These are phyloP conservation scores for Calamus simplicifolius DNA, from an alignment of 176 grass and related monocot species.

Conservation along the genomic window DNA sequence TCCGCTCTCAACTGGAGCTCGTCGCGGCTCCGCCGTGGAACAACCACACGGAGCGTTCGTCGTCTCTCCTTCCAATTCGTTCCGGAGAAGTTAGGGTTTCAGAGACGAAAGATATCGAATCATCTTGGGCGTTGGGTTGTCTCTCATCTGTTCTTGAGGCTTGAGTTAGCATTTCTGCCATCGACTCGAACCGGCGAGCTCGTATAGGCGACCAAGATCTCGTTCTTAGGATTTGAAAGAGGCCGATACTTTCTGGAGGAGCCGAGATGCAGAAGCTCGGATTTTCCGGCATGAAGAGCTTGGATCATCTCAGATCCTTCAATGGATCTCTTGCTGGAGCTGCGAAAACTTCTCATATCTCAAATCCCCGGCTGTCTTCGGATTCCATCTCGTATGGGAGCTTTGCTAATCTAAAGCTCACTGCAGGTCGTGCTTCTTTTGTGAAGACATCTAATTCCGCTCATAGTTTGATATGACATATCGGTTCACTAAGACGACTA, in stretches of 20 bases:
- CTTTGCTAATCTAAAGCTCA: constrained; percentile 87
- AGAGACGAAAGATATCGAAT: too few species aligned
- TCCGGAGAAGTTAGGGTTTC: too few species aligned
- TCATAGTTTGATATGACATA: not conserved
- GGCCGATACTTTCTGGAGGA: not conserved
- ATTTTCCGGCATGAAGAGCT: constrained; percentile 35
- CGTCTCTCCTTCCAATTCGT: too few species aligned
- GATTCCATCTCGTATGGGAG: constrained; percentile 72
- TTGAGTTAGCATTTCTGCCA: too few species aligned
- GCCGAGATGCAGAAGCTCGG: constrained; percentile 64
- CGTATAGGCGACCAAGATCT: too few species aligned
- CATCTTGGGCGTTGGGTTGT: too few species aligned
- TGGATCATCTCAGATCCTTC: constrained; percentile 65
- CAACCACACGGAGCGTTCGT: too few species aligned
- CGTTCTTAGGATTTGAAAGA: constrained; percentile 14
- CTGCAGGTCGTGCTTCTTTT: constrained; percentile 48
- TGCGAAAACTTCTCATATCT: constrained; percentile 15
- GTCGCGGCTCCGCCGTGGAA: too few species aligned
- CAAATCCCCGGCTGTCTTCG: constrained; percentile 43
- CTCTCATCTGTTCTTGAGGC: too few species aligned
- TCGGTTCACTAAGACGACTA: constrained; percentile 26
- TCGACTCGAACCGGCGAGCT: too few species aligned
- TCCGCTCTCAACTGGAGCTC: too few species aligned
- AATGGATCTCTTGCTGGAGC: constrained; percentile 37
- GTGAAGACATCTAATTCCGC: not conserved